Conservation (phyloP, 805 yeast genomes). For the Metschnikowia shivogae region DNA sequence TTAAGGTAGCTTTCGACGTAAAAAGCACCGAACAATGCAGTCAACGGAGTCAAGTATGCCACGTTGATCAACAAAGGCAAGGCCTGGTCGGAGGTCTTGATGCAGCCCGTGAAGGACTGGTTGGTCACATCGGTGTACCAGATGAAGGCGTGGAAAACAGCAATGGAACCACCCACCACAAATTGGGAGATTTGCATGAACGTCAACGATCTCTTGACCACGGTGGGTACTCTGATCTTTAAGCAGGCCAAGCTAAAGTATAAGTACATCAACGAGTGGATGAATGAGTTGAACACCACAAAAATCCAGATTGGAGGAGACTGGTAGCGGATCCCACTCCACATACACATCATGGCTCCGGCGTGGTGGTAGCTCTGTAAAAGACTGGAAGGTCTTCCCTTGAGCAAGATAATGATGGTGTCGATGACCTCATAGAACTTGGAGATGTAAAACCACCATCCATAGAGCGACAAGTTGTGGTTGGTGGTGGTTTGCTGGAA, state of each 20-base stretch:
- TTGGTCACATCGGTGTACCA: slow-evolving; percentile 49
- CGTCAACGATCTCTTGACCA: slow-evolving; percentile 57
- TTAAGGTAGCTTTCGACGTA: slow-evolving; percentile 55
- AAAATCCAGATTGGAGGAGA: slow-evolving; percentile 80
- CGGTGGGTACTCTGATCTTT: slow-evolving; percentile 52
- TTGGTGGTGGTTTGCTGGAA: slow-evolving; percentile 34
- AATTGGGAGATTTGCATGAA: slow-evolving; percentile 68
- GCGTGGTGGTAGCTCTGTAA: slow-evolving; percentile 75
- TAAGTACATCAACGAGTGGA: slow-evolving; percentile 70
- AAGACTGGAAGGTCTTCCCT: slow-evolving; percentile 63
- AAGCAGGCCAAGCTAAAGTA: slow-evolving; percentile 61
- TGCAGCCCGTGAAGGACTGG: slow-evolving; percentile 41
- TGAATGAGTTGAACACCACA: slow-evolving; percentile 75
- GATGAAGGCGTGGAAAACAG: slow-evolving; percentile 60
- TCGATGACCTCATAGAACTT: slow-evolving; percentile 71
- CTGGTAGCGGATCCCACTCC: slow-evolving; percentile 68
- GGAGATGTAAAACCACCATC: slow-evolving; percentile 64
- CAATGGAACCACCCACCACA: slow-evolving; percentile 63
- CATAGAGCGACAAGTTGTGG: slow-evolving; percentile 48
- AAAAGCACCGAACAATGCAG: slow-evolving; percentile 60
- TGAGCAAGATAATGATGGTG: slow-evolving; percentile 60
- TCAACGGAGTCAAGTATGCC: slow-evolving; percentile 61
- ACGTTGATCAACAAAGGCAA: slow-evolving; percentile 61
- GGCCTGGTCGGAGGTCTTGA: slow-evolving; percentile 55
- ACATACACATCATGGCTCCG: slow-evolving; percentile 78